These are phyloP conservation scores for Bruguiera gymnorhiza DNA, from an alignment of 345 rosid genomes.

Conservation along the genomic window DNA sequence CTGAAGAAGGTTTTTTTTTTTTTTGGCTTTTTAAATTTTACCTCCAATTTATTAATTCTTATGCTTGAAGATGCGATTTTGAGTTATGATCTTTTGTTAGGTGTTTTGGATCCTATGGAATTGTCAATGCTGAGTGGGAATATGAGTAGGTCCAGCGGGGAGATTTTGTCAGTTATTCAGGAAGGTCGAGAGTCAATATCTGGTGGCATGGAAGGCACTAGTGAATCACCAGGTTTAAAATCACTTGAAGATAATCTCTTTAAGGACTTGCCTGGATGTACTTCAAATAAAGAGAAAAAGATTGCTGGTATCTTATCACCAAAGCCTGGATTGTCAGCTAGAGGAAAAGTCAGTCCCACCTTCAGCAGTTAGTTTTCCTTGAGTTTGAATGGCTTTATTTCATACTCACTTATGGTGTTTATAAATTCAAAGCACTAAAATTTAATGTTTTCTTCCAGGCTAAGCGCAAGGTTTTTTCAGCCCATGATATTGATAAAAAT, in stretches of 20 bases:
- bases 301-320: slow-evolving; percentile 19
- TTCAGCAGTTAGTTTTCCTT: slow-evolving; percentile 43
- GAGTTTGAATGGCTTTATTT: background rate
- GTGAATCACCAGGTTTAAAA: slow-evolving; percentile 38
- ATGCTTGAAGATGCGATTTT: background rate
- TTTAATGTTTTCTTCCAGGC: slow-evolving; percentile 34
- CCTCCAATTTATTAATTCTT: background rate
- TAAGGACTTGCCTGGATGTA: slow-evolving; percentile 44
- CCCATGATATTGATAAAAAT: slow-evolving; percentile 50
- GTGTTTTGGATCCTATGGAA: slow-evolving; percentile 66
- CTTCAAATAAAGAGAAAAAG: slow-evolving; percentile 32
- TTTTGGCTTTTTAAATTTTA: background rate
- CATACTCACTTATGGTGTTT: background rate
- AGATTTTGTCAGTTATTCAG: slow-evolving; percentile 45
- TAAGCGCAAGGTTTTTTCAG: slow-evolving; percentile 49
- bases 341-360: slow-evolving; percentile 22
- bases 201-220: slow-evolving; percentile 20
- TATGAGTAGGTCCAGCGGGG: slow-evolving; percentile 38
- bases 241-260: slow-evolving; percentile 47
- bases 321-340: slow-evolving; percentile 38
- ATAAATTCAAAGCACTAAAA: slow-evolving; percentile 1
- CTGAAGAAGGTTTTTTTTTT: slow-evolving; percentile 70
- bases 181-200: slow-evolving; percentile 48
- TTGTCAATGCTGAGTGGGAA: slow-evolving; percentile 64
- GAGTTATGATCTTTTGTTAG: slow-evolving; percentile 25